Evolutionary conservation across 345 rosid genomes (phyloP).

Genomic region (Dipteronia dyeriana): DNA sequence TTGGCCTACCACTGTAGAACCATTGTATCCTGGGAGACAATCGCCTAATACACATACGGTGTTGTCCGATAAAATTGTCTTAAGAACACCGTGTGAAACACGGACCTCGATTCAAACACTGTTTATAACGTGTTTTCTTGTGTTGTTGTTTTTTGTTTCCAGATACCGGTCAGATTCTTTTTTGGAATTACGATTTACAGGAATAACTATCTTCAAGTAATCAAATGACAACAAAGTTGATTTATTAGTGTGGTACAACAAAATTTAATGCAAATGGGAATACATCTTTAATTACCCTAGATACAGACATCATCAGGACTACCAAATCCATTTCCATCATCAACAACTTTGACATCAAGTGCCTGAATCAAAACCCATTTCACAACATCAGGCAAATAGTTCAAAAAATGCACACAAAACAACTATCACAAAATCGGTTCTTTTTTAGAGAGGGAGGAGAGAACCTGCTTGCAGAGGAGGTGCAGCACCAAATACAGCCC

Average conservation of each 20-base stretch:
- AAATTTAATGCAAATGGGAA: background rate
- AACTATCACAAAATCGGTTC: background rate
- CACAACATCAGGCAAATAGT: background rate
- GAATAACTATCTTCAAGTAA: no score
- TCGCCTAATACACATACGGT: no score
- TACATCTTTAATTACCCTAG: slow-evolving; percentile 39
- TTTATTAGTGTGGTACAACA: background rate
- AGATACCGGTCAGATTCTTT: no score
- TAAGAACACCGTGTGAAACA: no score
- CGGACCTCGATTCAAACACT: no score
- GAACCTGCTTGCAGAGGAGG: slow-evolving; percentile 56
- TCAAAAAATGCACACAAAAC: background rate
- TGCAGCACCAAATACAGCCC: slow-evolving; percentile 68
- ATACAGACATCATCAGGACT: slow-evolving; percentile 49
- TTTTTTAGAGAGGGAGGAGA: background rate
- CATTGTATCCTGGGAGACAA: no score
- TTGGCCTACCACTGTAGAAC: no score
- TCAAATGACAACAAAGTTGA: background rate
- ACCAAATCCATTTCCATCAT: slow-evolving; percentile 47
- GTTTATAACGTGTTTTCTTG: no score
- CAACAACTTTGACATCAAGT: slow-evolving; percentile 57
- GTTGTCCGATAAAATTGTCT: no score
- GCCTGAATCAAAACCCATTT: slow-evolving; percentile 38
- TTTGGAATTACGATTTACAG: no score
- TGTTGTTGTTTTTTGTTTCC: no score